A percentile compares a stretch with the other conserved stretches of the same genome.
phyloP scores from a whole-genome alignment of 2,329 filamentous ascomycete genomes.

The Pseudogymnoascus sp. region DNA sequence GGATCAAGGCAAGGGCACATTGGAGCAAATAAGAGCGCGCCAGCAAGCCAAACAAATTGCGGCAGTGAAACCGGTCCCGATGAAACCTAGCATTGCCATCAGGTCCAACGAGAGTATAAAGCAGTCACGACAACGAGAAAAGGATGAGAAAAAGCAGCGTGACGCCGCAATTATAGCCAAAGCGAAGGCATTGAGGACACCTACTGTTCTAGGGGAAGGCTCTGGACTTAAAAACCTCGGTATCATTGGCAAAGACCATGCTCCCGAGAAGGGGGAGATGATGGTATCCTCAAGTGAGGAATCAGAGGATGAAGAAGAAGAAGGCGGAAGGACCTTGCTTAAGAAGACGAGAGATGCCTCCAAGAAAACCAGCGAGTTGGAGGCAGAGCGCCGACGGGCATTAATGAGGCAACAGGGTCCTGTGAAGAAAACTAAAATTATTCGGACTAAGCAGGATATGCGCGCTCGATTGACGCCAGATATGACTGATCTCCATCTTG shows the following conservation, averaged over 20 bases:
- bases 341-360: constrained; percentile 34
- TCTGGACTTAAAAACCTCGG: constrained; percentile 65
- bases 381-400: constrained; percentile 36
- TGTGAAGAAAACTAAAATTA: constrained; percentile 72
- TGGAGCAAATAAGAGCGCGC: constrained; percentile 12
- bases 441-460: constrained; percentile 85
- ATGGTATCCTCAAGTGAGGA: constrained; percentile 68
- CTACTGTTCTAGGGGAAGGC: constrained; percentile 61
- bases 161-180: constrained; percentile 64
- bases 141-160: constrained; percentile 63
- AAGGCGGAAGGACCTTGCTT: constrained; percentile 47
- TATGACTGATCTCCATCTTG: constrained; percentile 73
- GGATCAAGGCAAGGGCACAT: constrained; percentile 8
- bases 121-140: constrained; percentile 53
- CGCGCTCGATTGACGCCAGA: constrained; percentile 85
- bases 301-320: constrained; percentile 64
- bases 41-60: constrained; percentile 20
- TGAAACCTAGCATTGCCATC: constrained; percentile 21
- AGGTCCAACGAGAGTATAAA: constrained; percentile 17
- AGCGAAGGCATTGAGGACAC: constrained; percentile 51
- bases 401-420: constrained; percentile 55
- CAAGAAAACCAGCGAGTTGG: constrained; percentile 32
- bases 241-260: constrained; percentile 69
- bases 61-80: constrained; percentile 23
- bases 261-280: constrained; percentile 67